Percentiles rank a stretch among this genome's conserved stretches.
Conservation (phyloP, 805 yeast genomes). For the Alloascoidea hylecoeti region DNA sequence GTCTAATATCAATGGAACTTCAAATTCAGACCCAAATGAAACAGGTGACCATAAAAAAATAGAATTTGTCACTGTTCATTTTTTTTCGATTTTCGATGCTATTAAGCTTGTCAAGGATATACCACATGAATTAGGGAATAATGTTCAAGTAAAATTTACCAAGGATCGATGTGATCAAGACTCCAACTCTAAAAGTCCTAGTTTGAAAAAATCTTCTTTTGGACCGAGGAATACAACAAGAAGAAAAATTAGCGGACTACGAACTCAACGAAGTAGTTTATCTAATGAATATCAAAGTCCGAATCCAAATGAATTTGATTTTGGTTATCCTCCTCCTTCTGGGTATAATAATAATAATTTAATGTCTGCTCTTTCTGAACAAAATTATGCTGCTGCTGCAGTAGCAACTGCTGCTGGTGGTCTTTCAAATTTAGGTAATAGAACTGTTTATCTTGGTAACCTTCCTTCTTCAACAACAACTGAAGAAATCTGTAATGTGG, state of each 20-base stretch:
- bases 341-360: background rate
- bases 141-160: slow-evolving; percentile 76
- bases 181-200: background rate
- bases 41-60: too few relatives aligned
- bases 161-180: slow-evolving; percentile 51
- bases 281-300: background rate
- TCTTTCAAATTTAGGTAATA: slow-evolving; percentile 77
- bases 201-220: background rate
- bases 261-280: background rate
- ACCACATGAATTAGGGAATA: slow-evolving; percentile 51
- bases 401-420: slow-evolving; percentile 94
- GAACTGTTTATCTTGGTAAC: slow-evolving; percentile 87
- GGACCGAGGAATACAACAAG: background rate
- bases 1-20: too few relatives aligned
- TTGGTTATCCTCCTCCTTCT: background rate
- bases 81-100: slow-evolving; percentile 76
- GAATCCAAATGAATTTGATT: background rate
- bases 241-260: background rate
- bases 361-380: slow-evolving; percentile 69
- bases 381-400: slow-evolving; percentile 95
- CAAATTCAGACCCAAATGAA: too few relatives aligned
- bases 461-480: slow-evolving; percentile 78
- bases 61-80: slow-evolving; percentile 73
- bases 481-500: slow-evolving; percentile 92
- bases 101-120: slow-evolving; percentile 69